phyloP scores from a whole-genome alignment of 176 grass and related monocot genomes.

The Avena insularis region DNA sequence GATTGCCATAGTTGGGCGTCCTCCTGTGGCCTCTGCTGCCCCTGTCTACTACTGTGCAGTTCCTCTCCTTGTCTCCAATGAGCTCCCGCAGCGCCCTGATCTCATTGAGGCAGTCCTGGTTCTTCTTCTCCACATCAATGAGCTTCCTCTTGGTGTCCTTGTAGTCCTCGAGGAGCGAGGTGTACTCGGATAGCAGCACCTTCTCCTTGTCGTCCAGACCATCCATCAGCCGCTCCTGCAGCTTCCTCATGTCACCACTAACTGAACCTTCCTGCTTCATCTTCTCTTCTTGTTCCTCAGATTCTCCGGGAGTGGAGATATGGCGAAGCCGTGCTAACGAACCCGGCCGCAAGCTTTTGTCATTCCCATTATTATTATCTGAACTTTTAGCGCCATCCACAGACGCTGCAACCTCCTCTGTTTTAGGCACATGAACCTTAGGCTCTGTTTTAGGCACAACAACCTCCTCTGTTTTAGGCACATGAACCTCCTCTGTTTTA shows the following conservation, averaged over 20 bases:
- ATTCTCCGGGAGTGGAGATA: conserved; percentile 33
- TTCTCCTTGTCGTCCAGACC: conserved; percentile 68
- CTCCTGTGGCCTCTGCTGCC: conserved; percentile 42
- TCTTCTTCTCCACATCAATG: conserved; percentile 64
- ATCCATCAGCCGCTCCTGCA: conserved; percentile 54
- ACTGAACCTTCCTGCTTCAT: conserved; percentile 7
- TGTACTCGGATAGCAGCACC: conserved; percentile 64
- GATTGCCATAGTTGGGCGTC: conserved; percentile 50
- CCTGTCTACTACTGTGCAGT: background rate
- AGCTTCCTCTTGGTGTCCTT: conserved; percentile 73
- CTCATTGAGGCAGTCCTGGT: conserved; percentile 65
- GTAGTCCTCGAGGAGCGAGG: conserved; percentile 58
- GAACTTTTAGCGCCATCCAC: background rate
- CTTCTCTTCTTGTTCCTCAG: background rate
- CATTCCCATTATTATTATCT: background rate
- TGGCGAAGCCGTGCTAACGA: conserved; percentile 43
- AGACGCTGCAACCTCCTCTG: background rate
- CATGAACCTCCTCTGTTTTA: too few relatives aligned
- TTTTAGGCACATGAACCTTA: background rate
- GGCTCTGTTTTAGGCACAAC: too few relatives aligned
- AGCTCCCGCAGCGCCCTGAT: conserved; percentile 65
- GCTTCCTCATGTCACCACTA: conserved; percentile 17
- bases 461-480: too few relatives aligned
- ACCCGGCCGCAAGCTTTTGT: conserved; percentile 43
- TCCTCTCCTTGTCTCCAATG: conserved; percentile 16